Evolutionary conservation across 2,329 filamentous ascomycete species (phyloP).

Genomic region (Remersonia thermophila): DNA sequence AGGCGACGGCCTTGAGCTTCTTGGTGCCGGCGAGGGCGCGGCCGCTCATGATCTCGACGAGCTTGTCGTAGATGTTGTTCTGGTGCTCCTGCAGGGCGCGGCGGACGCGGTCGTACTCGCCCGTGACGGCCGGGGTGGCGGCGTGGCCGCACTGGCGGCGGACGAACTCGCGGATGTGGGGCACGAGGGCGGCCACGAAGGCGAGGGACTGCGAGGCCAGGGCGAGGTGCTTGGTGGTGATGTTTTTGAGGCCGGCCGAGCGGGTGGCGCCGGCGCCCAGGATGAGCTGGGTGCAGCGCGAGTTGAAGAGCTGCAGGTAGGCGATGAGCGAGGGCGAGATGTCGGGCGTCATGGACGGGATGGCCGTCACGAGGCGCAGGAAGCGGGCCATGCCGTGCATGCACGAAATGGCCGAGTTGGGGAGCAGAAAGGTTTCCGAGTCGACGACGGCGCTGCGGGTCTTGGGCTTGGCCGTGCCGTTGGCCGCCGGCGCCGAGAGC

Average conservation of each 20-base stretch:
- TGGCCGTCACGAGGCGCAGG: conserved; percentile 67
- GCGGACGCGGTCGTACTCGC: conserved; percentile 80
- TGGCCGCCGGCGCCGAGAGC: conserved; percentile 20
- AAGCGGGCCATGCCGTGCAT: conserved; percentile 73
- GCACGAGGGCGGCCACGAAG: conserved; percentile 77
- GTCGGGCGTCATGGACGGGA: conserved; percentile 80
- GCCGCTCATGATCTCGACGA: conserved; percentile 83
- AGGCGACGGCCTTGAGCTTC: conserved; percentile 61
- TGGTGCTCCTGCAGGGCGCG: conserved; percentile 81
- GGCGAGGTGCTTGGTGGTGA: conserved; percentile 89
- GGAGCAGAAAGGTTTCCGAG: conserved; percentile 72
- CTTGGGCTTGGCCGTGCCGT: conserved; percentile 48
- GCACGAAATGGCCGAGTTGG: conserved; percentile 69
- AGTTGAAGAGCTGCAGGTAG: conserved; percentile 89
- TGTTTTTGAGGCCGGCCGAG: conserved; percentile 85
- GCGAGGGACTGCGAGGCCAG: conserved; percentile 80
- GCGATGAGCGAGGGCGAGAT: conserved; percentile 69
- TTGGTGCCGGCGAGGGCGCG: conserved; percentile 63
- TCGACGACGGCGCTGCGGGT: conserved; percentile 66
- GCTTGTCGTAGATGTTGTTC: conserved; percentile 78
- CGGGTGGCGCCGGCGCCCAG: conserved; percentile 84
- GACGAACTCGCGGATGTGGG: conserved; percentile 83
- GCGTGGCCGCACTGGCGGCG: conserved; percentile 54
- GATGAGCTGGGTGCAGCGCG: conserved; percentile 88
- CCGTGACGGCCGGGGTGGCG: conserved; percentile 48